Evolutionary conservation across 495 filamentous ascomycete species (phyloP), one percentile per base, ranked within the genome.

Genomic region (Penicillium nucicola): DNA sequence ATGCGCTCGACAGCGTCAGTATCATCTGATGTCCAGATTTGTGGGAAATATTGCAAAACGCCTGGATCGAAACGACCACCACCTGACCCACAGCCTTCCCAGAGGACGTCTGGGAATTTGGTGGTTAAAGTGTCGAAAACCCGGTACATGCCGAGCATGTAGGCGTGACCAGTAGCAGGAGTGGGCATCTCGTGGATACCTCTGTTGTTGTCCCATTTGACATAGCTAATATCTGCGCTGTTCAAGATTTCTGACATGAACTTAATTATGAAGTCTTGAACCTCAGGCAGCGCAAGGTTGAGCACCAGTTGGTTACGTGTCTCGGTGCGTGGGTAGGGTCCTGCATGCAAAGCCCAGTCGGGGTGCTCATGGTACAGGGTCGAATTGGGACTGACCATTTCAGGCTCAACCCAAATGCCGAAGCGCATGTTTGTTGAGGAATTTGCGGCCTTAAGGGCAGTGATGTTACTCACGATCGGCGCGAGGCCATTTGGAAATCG

Each of bases 191-290:
- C 77, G 46, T 80, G 71, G 25, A 79, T 77, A 1, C 72, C 76
- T 8, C 79, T 64, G 55, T 83, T 83, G 61, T 81, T 77, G 32
- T 83, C 79, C 79, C 78, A 83, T 46, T 83, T 83, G 45, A 83
- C 67, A 45, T 81, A 83, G 23, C 53, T 37, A 39, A 83, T 80
- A 18, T 73, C 55, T 1, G 75, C 75, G 9, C 68, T 73, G 48
- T 69, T 59, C 19, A 83, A 68, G 10, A 83, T 56, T 28, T 62
- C 58, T 13, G 76, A 67, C 17, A 83, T 61, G 10, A 66, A 57
- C 8, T 65, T 47, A 47, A 83, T 81, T 51, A 83, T 76, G 53
- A 72, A 79, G 2, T 79, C 70, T 39, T 81, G 79, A 0, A 82
- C 79, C 41, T 81, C 77, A 0, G 68, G 65, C 0, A 80, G 64